Base-by-base conservation (phyloP, 805 yeast species). In the Ascoidea asiatica region DNA sequence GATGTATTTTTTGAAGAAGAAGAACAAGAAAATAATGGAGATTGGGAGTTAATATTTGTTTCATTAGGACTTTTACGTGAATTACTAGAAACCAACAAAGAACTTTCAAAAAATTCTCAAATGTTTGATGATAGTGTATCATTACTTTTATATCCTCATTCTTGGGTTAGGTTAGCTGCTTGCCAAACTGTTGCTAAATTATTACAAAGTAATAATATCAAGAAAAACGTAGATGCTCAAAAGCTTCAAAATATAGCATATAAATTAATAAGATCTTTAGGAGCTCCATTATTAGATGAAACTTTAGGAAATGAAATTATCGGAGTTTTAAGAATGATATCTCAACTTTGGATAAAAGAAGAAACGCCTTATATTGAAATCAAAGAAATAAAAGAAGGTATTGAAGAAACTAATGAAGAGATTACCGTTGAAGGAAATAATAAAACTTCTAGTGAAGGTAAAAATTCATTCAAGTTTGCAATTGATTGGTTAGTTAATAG, bases 151-250 rank as follows among this genome's bases (percentile, higher is more conserved):
- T 89, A 75, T 57, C 97, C 97, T 2, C 97, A 89, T 60, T 70
- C 92, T 1, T 89, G 97, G 97, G 82, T 89, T 5, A 75, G 97
- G 53, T 66, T 82, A 47, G 63, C 72, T 4, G 66, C 94, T 63
- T 84, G 45, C 54, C 70, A 6, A 66, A 70, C 43, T 40, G 53
- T 22, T 61, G 65, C 35, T 52, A 56, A 15, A 46, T 65, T 35
- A 21, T 22, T 40, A 35, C 7, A 43, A 39, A 29, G 35, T 6
- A 22, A 29, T 1, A 29, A 33, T 15, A 37, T 33, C 20, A 61
- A 52, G 11, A 52, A 43, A 1, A 50, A 62, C 2, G 65, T 78
- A 39, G 49, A 64, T 2, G 63, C 63, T 20, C 61, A 64, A 22
- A 76, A 78, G 41, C 54, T 82, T n/a, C 90, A 84, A 56, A 73